Evolutionary conservation across 345 rosid genomes (phyloP), one percentile per base, ranked within the genome.

Genomic region (Citrus glauca): DNA sequence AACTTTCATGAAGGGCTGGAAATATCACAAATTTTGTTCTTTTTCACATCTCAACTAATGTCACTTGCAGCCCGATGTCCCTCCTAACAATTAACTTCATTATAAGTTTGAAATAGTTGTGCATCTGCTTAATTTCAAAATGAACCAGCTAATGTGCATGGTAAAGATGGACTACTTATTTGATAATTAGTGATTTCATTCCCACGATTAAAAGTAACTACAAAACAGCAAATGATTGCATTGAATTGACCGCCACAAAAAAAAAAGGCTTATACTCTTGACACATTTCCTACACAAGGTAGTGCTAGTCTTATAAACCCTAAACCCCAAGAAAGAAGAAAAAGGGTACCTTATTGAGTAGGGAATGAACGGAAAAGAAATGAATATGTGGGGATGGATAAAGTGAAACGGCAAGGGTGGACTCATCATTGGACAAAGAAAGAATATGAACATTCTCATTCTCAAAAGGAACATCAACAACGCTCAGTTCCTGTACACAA

Each of bases 351-450:
- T 91, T 87, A 63, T 82, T 69, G 59, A 94, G 89, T 79, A 96
- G 94, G 35, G 90, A 86, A 76, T 76, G 48, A 38, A 96, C 84
- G 6, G 75, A 64, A 83, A 92, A 96, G 84, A 96, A 90, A 79
- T 87, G 83, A 81, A 96, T 74, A 71, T 78, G 71, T 19, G 81
- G 66, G 20, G 86, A 90, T 57, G 82, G 86, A 35, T 88, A 73
- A 61, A 86, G 88, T 62, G 91, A 73, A 79, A 84, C 97, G 1
- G 93, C 95, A 16, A 94, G 92, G 9, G 82, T 81, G 65, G 97
- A 90, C 28, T 86, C 87, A 80, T 92, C 97, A 1, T 81, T 37
- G 24, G 99, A 94, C 73, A 92, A 88, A 22, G 92, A 77, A 62
- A 96, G 81, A 78, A 89, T 86, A 72, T 84, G 82, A 83, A 88